phyloP scores from a whole-genome alignment of 2,329 filamentous ascomycete genomes.

The Hymenotorrendiella dingleyae region DNA sequence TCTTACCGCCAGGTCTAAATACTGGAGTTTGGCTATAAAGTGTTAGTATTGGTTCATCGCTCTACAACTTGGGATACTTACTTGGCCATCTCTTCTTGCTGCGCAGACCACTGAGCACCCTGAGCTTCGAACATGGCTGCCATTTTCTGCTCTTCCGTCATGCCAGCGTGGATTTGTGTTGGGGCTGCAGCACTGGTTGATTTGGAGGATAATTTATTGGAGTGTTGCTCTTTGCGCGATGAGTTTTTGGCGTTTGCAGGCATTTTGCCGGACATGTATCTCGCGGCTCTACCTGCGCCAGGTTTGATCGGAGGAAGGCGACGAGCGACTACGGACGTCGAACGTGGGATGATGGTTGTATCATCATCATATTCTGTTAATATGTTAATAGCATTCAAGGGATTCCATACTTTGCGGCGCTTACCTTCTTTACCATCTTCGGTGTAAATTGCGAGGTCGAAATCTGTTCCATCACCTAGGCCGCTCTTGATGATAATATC shows the following conservation, averaged over 20 bases:
- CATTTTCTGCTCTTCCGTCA: constrained; percentile 92
- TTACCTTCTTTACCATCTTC: constrained; percentile 88
- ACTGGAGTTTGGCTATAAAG: constrained; percentile 53
- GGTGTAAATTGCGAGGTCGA: constrained; percentile 90
- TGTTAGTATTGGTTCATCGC: constrained; percentile 32
- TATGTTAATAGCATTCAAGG: constrained; percentile 26
- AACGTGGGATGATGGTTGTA: constrained; percentile 92
- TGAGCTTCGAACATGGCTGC: constrained; percentile 87
- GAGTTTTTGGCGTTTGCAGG: constrained; percentile 80
- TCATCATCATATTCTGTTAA: constrained; percentile 88
- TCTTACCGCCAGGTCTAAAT: constrained; percentile 50
- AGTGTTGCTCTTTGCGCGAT: constrained; percentile 56
- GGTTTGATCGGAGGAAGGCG: constrained; percentile 77
- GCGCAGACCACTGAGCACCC: constrained; percentile 85
- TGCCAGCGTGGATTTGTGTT: constrained; percentile 64
- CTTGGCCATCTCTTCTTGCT: constrained; percentile 90
- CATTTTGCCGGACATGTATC: constrained; percentile 96
- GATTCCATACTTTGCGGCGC: constrained; percentile 24
- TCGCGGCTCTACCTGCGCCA: constrained; percentile 82
- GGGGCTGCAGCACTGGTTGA: constrained; percentile 48
- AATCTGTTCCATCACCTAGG: constrained; percentile 91
- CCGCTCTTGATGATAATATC: constrained; percentile 95
- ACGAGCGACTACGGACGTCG: constrained; percentile 86
- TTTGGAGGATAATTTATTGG: constrained; percentile 53
- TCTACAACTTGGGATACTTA: constrained; percentile 38